phyloP scores from a whole-genome alignment of 805 yeast species.

The Yarrowia sp. region DNA sequence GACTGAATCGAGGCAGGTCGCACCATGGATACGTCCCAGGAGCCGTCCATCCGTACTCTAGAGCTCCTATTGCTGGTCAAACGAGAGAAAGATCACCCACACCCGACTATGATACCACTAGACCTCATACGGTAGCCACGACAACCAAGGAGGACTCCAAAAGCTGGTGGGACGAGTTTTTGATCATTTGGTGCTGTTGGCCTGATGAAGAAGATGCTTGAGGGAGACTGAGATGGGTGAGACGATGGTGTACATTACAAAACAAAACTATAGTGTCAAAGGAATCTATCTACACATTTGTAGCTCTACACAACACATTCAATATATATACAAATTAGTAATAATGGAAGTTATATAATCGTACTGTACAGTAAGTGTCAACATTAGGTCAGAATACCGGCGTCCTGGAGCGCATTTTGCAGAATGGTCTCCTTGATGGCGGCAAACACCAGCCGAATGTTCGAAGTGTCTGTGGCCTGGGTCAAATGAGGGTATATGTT shows the following conservation, averaged over 20 bases:
- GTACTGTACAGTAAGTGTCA: constrained; percentile 22
- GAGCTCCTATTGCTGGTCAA: constrained; percentile 16
- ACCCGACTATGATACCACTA: constrained; percentile 12
- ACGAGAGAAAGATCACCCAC: constrained; percentile 12
- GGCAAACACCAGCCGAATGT: constrained; percentile 83
- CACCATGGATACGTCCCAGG: constrained; percentile 30
- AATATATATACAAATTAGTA: constrained; percentile 31
- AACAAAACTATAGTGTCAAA: no score
- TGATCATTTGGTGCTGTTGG: constrained; percentile 11
- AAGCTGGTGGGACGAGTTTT: constrained; percentile 13
- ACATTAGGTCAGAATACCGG: constrained; percentile 65
- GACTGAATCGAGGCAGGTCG: constrained; percentile 20
- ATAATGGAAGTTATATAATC: constrained; percentile 32
- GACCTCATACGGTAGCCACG: constrained; percentile 7
- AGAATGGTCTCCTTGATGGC: constrained; percentile 82
- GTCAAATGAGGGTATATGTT: constrained; percentile 87
- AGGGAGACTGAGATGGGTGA: not conserved
- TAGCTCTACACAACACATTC: no score
- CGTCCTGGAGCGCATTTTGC: constrained; percentile 76
- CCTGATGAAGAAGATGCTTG: not conserved
- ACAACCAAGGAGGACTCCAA: not conserved
- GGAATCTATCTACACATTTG: no score
- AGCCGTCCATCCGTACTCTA: constrained; percentile 12
- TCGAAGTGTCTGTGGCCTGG: constrained; percentile 92
- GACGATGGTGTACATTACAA: no score